Evolutionary conservation across 2,329 filamentous ascomycete species (phyloP).

Genomic region (Septoria linicola): DNA sequence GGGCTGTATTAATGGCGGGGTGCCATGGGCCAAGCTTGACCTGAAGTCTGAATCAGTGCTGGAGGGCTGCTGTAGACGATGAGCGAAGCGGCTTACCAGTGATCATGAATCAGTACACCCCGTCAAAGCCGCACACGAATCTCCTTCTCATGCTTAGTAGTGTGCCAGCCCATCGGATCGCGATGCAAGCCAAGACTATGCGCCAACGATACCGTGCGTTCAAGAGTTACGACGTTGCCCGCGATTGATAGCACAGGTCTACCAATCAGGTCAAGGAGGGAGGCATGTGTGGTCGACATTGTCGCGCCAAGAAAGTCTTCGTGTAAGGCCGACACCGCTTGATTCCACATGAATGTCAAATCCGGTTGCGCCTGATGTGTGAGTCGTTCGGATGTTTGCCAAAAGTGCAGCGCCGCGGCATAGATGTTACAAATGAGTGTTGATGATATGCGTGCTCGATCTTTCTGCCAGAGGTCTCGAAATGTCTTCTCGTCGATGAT

Average conservation of each 20-base stretch:
- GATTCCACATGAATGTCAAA: conserved; percentile 44
- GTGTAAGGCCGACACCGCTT: conserved; percentile 43
- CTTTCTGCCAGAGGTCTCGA: conserved; percentile 37
- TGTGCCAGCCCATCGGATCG: conserved; percentile 55
- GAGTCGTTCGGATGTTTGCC: conserved; percentile 40
- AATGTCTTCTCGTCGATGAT: conserved; percentile 43
- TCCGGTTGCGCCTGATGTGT: conserved; percentile 41
- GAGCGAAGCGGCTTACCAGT: conserved; percentile 43
- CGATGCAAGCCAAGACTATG: conserved; percentile 58
- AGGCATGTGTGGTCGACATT: conserved; percentile 42
- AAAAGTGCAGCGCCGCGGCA: conserved; percentile 40
- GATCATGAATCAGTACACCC: conserved; percentile 58
- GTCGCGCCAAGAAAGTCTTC: conserved; percentile 46
- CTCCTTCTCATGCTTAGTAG: conserved; percentile 52
- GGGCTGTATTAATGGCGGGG: conserved; percentile 54
- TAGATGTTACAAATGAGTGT: conserved; percentile 43
- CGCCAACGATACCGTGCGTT: conserved; percentile 54
- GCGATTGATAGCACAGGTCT: conserved; percentile 44
- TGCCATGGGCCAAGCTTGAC: conserved; percentile 57
- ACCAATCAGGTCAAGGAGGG: conserved; percentile 44
- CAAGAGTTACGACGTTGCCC: conserved; percentile 54
- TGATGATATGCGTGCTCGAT: conserved; percentile 39
- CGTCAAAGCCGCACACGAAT: conserved; percentile 56
- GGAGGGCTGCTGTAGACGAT: background rate
- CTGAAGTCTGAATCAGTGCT: conserved; percentile 32